These are phyloP conservation scores for Vigna reflexopilosa DNA, from an alignment of 306 rosid species.

Conservation along the genomic window DNA sequence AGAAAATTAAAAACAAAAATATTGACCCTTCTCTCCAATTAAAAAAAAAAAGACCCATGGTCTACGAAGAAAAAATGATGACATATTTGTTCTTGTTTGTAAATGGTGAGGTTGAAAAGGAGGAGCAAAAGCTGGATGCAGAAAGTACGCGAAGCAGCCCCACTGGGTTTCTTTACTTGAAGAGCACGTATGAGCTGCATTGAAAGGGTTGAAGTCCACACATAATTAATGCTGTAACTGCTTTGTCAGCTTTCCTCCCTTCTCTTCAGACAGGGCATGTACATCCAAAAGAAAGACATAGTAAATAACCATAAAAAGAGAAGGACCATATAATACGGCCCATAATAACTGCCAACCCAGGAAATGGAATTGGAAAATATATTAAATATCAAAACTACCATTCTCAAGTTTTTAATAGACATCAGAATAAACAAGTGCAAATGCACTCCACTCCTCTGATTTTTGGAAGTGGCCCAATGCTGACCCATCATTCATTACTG, in stretches of 20 bases:
- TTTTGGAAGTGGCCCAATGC: neutral
- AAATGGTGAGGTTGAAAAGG: neutral
- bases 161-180: neutral
- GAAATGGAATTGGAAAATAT: slow-evolving; percentile 9
- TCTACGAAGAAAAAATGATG: too few species aligned
- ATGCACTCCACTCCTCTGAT: neutral
- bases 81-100: too few species aligned
- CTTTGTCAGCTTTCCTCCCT: neutral
- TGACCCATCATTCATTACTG: neutral
- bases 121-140: neutral
- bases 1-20: too few species aligned
- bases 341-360: slow-evolving; percentile 12
- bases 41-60: too few species aligned
- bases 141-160: neutral
- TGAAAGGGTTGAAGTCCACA: neutral
- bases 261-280: slow-evolving; percentile 6
- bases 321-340: slow-evolving; percentile 30
- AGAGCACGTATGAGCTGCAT: neutral
- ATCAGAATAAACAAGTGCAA: slow-evolving; percentile 3
- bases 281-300: slow-evolving; percentile 6
- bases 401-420: slow-evolving; percentile 1
- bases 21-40: too few species aligned
- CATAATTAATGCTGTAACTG: neutral
- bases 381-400: neutral
- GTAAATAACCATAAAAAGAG: slow-evolving; percentile 33